These are phyloP conservation scores for Telfairia occidentalis DNA, from an alignment of 331 rosid species.

Conservation along the genomic window DNA sequence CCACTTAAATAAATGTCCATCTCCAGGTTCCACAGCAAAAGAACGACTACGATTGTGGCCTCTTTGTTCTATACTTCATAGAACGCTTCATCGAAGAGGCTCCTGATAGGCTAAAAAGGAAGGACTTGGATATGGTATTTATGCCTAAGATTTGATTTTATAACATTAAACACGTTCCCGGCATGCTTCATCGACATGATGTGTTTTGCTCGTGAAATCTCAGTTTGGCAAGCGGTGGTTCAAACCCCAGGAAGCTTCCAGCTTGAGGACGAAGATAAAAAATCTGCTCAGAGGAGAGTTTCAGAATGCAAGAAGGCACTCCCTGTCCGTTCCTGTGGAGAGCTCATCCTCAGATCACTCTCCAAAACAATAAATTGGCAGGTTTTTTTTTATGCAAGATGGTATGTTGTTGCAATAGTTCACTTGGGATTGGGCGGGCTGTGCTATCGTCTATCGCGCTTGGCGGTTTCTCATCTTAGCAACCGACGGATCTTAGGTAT, in stretches of 20 bases:
- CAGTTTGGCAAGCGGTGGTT: constrained; percentile 90
- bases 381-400: not conserved
- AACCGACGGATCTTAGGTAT: not conserved
- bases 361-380: not conserved
- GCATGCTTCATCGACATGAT: not conserved
- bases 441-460: not conserved
- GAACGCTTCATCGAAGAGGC: constrained; percentile 78
- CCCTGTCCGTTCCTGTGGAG: not conserved
- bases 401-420: not conserved
- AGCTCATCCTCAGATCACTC: not conserved
- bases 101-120: constrained; percentile 58
- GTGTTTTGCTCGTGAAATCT: constrained; percentile 7
- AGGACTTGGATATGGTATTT: constrained; percentile 63
- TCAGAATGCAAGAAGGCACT: constrained; percentile 1
- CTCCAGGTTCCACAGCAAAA: constrained; percentile 93
- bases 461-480: not conserved
- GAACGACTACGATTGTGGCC: constrained; percentile 92
- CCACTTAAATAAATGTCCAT: constrained; percentile 10
- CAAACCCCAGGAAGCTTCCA: constrained; percentile 76
- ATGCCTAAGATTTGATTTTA: not conserved
- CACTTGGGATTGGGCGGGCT: not conserved
- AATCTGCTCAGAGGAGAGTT: constrained; percentile 46
- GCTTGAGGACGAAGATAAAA: constrained; percentile 68
- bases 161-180: not conserved
- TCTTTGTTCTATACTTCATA: constrained; percentile 79